These are phyloP conservation scores for Populus ilicifolia DNA, from an alignment of 345 rosid genomes.

Conservation along the genomic window DNA sequence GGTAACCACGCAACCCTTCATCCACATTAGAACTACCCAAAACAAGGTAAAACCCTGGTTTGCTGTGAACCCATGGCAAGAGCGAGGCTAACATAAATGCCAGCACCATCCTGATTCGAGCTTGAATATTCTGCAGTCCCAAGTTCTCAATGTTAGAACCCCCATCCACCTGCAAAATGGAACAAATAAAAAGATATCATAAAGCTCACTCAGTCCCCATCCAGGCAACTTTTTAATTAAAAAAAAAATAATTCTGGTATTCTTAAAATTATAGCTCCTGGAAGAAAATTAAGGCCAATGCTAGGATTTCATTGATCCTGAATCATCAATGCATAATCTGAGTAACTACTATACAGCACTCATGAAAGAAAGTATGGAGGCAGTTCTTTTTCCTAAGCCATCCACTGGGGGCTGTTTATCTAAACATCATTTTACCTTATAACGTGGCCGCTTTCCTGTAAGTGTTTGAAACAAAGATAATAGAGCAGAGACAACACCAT, in stretches of 20 bases:
- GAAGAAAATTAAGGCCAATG: not conserved
- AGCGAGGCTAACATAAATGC: slow-evolving; percentile 89
- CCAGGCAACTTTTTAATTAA: not conserved
- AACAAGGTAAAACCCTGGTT: slow-evolving; percentile 87
- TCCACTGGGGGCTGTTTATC: not conserved
- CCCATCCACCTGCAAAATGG: slow-evolving; percentile 66
- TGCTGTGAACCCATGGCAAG: slow-evolving; percentile 94
- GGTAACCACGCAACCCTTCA: slow-evolving; percentile 88
- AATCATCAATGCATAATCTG: not conserved
- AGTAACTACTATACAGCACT: not conserved
- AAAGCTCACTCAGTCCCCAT: not conserved
- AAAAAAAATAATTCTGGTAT: not conserved
- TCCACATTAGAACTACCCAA: slow-evolving; percentile 94
- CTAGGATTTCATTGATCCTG: not conserved
- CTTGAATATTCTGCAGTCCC: slow-evolving; percentile 91
- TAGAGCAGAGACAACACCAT: slow-evolving; percentile 73
- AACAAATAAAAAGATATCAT: not conserved
- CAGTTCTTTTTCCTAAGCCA: not conserved
- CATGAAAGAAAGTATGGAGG: not conserved
- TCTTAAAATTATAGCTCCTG: not conserved
- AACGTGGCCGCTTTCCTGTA: slow-evolving; percentile 73
- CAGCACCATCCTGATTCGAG: slow-evolving; percentile 92
- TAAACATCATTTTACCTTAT: slow-evolving; percentile 50
- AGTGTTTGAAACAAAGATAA: slow-evolving; percentile 71
- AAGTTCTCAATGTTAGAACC: slow-evolving; percentile 84